A percentile compares a stretch with the other conserved stretches of the same genome.
Evolutionary conservation across 768 basidiomycete genomes (phyloP).

Genomic region (Russula vinacea): DNA sequence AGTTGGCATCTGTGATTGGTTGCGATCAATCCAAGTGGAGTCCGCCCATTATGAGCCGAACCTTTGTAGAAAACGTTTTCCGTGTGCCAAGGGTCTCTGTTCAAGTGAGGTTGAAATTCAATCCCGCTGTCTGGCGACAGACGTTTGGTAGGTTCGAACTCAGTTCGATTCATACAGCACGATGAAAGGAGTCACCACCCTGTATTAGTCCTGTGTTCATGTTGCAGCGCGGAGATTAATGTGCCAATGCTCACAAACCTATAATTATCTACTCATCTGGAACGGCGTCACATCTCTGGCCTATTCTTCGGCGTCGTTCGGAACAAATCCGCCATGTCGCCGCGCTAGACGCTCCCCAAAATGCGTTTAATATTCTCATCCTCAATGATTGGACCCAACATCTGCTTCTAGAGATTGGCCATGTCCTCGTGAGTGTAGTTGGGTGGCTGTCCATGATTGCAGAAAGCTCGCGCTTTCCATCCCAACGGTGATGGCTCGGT

Average conservation of each 20-base stretch:
- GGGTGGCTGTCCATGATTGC: slow-evolving; percentile 43
- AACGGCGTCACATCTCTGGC: background rate
- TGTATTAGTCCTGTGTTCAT: background rate
- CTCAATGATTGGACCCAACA: slow-evolving; percentile 43
- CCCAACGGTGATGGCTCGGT: slow-evolving; percentile 57
- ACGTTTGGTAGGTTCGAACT: slow-evolving; percentile 17
- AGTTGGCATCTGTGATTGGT: slow-evolving; percentile 5
- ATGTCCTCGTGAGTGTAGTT: slow-evolving; percentile 47
- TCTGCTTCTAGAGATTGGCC: slow-evolving; percentile 44
- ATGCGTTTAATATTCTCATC: slow-evolving; percentile 41
- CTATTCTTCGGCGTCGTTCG: background rate
- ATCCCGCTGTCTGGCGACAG: slow-evolving; percentile 9
- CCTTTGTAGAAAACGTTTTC: slow-evolving; percentile 12
- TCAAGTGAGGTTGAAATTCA: slow-evolving; percentile 13
- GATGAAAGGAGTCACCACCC: background rate
- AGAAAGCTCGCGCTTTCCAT: slow-evolving; percentile 55
- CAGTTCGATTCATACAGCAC: slow-evolving; percentile 10
- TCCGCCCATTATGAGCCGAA: background rate
- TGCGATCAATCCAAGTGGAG: background rate
- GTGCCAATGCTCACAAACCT: background rate
- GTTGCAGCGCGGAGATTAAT: slow-evolving; percentile 3
- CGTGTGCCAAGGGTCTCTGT: slow-evolving; percentile 10
- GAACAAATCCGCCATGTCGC: slow-evolving; percentile 39
- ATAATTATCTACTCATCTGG: background rate
- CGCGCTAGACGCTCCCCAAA: slow-evolving; percentile 45